phyloP scores from a whole-genome alignment of 306 rosid species.

The Mimosa pudica region DNA sequence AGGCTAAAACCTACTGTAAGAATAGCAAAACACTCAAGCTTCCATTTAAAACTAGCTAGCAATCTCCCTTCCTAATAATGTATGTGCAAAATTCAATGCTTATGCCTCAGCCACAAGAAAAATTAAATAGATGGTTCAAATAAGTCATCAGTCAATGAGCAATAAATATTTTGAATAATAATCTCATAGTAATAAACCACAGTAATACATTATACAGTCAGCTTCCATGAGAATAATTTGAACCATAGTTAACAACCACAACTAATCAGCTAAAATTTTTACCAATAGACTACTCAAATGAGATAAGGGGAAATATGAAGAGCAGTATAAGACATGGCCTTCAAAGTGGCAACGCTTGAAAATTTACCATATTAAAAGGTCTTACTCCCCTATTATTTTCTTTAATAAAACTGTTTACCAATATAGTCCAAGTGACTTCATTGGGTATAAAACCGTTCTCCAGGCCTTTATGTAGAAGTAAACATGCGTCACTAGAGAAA shows the following conservation, averaged over 20 bases:
- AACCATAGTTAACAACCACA: constrained; percentile 23
- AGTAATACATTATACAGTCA: neutral
- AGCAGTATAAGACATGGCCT: constrained; percentile 9
- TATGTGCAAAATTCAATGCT: neutral
- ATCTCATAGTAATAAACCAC: neutral
- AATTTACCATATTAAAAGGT: constrained; percentile 26
- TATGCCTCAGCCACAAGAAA: constrained; percentile 4
- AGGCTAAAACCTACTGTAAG: neutral
- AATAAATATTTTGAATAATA: neutral
- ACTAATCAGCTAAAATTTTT: constrained; percentile 16
- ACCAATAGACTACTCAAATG: constrained; percentile 29
- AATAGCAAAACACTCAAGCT: neutral
- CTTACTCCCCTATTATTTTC: constrained; percentile 38
- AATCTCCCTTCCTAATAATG: neutral
- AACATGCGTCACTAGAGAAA: constrained; percentile 63
- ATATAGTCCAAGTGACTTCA: constrained; percentile 71
- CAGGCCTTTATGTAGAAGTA: constrained; percentile 65
- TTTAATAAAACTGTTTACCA: constrained; percentile 54
- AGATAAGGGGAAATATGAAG: constrained; percentile 17
- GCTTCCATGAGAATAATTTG: constrained; percentile 24
- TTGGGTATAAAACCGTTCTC: constrained; percentile 74
- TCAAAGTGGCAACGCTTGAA: constrained; percentile 19
- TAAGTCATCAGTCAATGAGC: constrained; percentile 18
- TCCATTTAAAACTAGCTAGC: constrained; percentile 13
- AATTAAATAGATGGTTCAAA: constrained; percentile 18